Evolutionary conservation across 2,329 filamentous ascomycete species (phyloP), one percentile per base, ranked within the genome.

Genomic region (Metarhizium guizhouense): DNA sequence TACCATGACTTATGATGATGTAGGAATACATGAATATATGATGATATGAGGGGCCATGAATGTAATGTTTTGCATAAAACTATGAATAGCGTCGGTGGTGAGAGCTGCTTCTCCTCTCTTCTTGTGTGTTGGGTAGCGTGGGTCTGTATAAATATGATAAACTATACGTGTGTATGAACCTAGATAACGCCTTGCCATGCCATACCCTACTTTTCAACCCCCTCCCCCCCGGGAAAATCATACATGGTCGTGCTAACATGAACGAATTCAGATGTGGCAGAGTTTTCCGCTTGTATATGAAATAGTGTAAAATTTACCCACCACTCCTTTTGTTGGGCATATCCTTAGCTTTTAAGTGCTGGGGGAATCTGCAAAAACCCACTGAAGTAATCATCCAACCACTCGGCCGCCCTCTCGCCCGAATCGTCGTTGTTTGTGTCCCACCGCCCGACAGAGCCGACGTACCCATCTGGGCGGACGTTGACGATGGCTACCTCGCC

Each of bases 381-480:
- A 47, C 72, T 71, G 60, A 80, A 82, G 62, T 83, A 83, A 16
- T 67, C 65, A 60, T 82, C 78, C 29, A 82, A 68, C 79, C 79
- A 82, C 57, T 68, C 70, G 32, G 79, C 80, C 8, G 80, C 80
- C 50, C 76, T 72, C 47, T 75, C 67, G 47, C 79, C 80, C 6
- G 77, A 69, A 47, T 76, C 76, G 54, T 79, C 77, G 32, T 77
- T 64, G 60, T 72, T 74, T 38, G 76, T 74, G 64, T 80, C 76
- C 77, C 77, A 80, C 45, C 76, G 70, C 48, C 77, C 73, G 29
- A 88, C 69, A n/a, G 78, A 82, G 1, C 86, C 87, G 4, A 90
- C 81, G 66, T 90, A 90, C 11, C 87, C 86, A 68, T 90, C 87
- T 0, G 87, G 87, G 5, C 87, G 77, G 2, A 90, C 83, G 62